These are phyloP conservation scores for Ceratobasidium sp. DNA, from an alignment of 1,284 basidiomycete species.

Conservation along the genomic window DNA sequence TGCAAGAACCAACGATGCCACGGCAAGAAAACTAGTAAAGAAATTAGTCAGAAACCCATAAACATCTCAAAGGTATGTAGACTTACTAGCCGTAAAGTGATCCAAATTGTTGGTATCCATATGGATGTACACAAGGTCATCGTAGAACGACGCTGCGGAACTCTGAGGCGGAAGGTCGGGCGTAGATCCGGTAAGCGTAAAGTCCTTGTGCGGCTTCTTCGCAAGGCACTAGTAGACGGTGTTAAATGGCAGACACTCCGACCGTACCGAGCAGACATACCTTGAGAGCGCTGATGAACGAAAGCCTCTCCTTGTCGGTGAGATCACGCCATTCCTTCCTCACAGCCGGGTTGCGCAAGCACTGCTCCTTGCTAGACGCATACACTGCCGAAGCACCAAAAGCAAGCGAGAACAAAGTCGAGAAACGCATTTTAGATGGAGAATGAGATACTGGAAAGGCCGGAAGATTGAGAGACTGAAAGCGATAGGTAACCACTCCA, in stretches of 20 bases:
- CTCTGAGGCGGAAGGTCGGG: neutral
- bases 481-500: too few species aligned
- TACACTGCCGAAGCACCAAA: neutral
- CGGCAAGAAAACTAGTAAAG: constrained; percentile 4
- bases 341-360: neutral
- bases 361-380: neutral
- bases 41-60: neutral
- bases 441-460: too few species aligned
- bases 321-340: constrained; percentile 41
- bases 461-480: too few species aligned
- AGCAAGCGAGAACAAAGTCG: constrained; percentile 1
- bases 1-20: constrained; percentile 37
- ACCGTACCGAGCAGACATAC: constrained; percentile 4
- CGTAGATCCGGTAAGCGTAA: constrained; percentile 21
- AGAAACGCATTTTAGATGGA: neutral
- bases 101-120: constrained; percentile 34
- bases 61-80: neutral
- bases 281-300: constrained; percentile 38
- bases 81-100: constrained; percentile 31
- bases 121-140: constrained; percentile 39
- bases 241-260: too few species aligned
- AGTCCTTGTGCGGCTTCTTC: neutral
- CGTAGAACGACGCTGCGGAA: constrained; percentile 10
- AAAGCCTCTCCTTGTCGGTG: neutral
- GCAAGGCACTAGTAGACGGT: constrained; percentile 14